These are phyloP conservation scores for Saccharum officinarum DNA, from an alignment of 176 grass and related monocot species.

Conservation along the genomic window DNA sequence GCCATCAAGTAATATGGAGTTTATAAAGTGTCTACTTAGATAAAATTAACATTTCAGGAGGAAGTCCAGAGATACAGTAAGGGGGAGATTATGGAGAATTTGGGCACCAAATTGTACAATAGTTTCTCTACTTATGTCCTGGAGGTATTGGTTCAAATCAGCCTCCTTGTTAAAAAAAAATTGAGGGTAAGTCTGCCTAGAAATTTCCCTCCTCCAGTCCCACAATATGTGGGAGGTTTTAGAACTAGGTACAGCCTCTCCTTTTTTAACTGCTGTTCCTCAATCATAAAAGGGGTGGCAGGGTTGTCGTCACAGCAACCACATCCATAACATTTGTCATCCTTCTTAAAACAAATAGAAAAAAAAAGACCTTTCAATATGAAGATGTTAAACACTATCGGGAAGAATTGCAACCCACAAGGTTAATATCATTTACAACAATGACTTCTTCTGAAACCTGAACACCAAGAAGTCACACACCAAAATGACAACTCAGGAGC, in stretches of 20 bases:
- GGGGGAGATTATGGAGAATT: neutral
- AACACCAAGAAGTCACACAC: neutral
- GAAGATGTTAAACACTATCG: neutral
- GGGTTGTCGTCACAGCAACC: neutral
- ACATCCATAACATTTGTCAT: neutral
- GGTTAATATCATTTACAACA: neutral
- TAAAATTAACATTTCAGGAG: neutral
- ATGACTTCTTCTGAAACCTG: neutral
- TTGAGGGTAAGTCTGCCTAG: neutral
- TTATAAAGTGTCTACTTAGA: neutral
- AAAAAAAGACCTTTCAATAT: neutral
- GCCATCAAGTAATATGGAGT: neutral
- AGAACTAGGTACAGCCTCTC: neutral
- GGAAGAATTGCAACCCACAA: neutral
- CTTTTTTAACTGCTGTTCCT: neutral
- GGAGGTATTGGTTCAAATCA: neutral
- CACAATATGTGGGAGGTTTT: neutral
- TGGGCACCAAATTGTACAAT: neutral
- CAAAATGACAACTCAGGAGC: neutral
- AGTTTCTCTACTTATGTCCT: neutral
- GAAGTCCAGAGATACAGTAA: neutral
- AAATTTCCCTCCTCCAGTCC: neutral
- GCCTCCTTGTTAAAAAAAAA: neutral
- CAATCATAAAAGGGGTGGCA: neutral
- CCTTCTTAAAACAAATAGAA: neutral